Evolutionary conservation across 2,329 filamentous ascomycete genomes (phyloP).

Genomic region (Dothiorella sarmentorum): DNA sequence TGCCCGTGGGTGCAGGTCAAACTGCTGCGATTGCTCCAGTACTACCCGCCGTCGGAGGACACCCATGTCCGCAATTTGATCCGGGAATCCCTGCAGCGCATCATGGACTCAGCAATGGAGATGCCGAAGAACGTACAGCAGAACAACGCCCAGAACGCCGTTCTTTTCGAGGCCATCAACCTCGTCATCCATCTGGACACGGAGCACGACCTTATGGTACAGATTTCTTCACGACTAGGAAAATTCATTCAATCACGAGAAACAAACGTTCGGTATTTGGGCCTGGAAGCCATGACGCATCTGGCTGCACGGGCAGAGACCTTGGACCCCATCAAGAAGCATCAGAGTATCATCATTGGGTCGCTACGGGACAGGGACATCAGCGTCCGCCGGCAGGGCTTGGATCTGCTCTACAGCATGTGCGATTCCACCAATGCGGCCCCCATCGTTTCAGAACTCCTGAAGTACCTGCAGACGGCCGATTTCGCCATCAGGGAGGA

Average conservation of each 20-base stretch:
- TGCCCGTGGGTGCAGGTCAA: slow-evolving; percentile 99
- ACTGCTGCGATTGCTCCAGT: slow-evolving; percentile 84
- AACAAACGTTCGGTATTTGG: slow-evolving; percentile 95
- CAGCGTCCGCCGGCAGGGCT: slow-evolving; percentile 89
- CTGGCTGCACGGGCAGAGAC: slow-evolving; percentile 90
- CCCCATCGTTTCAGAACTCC: slow-evolving; percentile 85
- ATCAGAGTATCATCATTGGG: slow-evolving; percentile 92
- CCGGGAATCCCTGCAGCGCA: slow-evolving; percentile 83
- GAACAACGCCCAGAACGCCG: slow-evolving; percentile 97
- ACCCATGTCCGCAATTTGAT: slow-evolving; percentile 89
- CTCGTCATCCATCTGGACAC: slow-evolving; percentile 96
- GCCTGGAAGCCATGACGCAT: slow-evolving; percentile 97
- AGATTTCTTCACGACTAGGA: slow-evolving; percentile 85
- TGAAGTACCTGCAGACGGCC: slow-evolving; percentile 92
- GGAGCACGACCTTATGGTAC: slow-evolving; percentile 90
- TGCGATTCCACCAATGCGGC: slow-evolving; percentile 94
- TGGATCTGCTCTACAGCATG: slow-evolving; percentile 99
- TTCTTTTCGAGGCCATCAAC: slow-evolving; percentile 97
- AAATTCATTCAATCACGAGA: slow-evolving; percentile 96
- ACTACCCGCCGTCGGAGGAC: slow-evolving; percentile 90
- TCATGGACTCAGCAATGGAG: slow-evolving; percentile 87
- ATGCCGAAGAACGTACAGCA: slow-evolving; percentile 98
- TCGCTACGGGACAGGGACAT: slow-evolving; percentile 95
- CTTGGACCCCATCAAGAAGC: slow-evolving; percentile 94
- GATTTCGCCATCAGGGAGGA: slow-evolving; percentile 98